Evolutionary conservation across 75 land plant species (phyloP), one percentile per base, ranked within the genome.

Genomic region (Azolla pinnata): DNA sequence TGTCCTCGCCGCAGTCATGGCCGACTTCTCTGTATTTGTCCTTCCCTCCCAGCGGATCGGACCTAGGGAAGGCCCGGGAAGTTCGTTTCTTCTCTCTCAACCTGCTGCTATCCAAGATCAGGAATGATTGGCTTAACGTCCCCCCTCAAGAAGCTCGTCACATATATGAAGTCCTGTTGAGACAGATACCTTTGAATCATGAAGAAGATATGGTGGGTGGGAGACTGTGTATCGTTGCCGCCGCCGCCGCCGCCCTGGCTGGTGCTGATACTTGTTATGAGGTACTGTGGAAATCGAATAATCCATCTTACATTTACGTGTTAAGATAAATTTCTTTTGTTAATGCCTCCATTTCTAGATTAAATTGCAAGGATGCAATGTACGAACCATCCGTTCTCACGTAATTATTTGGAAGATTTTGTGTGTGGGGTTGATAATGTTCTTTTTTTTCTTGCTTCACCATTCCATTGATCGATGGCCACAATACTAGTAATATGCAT

Each of bases 81-180:
- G 69, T 59, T 12, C 56, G 60, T 2, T 67, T 59, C 30, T 67
- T 67, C 34, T 65, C 57, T n/a, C 62, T 67, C 52, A 67, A 67
- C 26, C 29, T 67, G 19, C 54, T 67, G 8, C 62, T 67, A 2
- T 59, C 69, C 27, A 67, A 67, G 40, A 33, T 67, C 19, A 56
- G 69, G 44, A 60, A 62, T 5, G 69, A 67, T 42, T 67, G 69
- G 69, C 33, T 59, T 2, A 35, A 67, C 30, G 14, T 67, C 1
- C 27, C 35, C 5, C 44, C 52, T 10, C 17, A 26, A 0, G 69
- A 67, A 21, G 69, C 69, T 1, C 62, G 20, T 3, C 63, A 67
- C 27, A 67, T 67, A 31, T 60, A 53, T n/a, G 69, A 67, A 1
- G 60, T 66, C n/a, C 31, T 66, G 2, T 16, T 42, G 27, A 9